Percentiles rank a stretch among this genome's conserved stretches.
Conservation (phyloP, 2,329 filamentous ascomycete species). For the Ophiocordyceps camponoti-leonardi region DNA sequence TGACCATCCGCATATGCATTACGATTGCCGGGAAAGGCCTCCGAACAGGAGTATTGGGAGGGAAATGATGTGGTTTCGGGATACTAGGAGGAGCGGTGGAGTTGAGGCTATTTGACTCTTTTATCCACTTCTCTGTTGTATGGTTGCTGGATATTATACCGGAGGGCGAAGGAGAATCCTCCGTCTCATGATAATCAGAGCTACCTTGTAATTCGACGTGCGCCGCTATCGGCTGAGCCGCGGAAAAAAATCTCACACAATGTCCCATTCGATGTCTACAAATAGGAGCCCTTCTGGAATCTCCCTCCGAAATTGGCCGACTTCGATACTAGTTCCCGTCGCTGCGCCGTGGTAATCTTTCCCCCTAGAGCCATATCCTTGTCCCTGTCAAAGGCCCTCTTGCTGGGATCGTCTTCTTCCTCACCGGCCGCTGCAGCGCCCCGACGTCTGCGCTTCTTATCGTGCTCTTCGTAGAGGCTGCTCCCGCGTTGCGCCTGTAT, state of each 20-base stretch:
- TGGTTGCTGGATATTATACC: neutral
- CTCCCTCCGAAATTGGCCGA: conserved; percentile 67
- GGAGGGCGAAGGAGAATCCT: neutral
- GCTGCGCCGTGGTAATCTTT: conserved; percentile 55
- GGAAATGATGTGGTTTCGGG: conserved; percentile 10
- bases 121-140: conserved; percentile 5
- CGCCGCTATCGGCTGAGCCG: no score
- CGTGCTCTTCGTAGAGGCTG: conserved; percentile 44
- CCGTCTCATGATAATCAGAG: neutral
- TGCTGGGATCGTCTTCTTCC: conserved; percentile 84
- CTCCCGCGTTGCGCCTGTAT: conserved; percentile 36
- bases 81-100: conserved; percentile 14
- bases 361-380: conserved; percentile 79
- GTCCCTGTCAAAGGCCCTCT: conserved; percentile 73
- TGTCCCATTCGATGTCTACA: conserved; percentile 17
- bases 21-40: neutral
- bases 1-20: neutral
- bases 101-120: conserved; percentile 13
- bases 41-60: conserved; percentile 5
- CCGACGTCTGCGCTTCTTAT: conserved; percentile 13
- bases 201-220: neutral
- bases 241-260: no score
- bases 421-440: conserved; percentile 19
- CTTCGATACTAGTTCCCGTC: conserved; percentile 61
- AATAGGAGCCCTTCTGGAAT: conserved; percentile 59